phyloP scores from a whole-genome alignment of 2,329 filamentous ascomycete species.

The Aspergillus flavus region DNA sequence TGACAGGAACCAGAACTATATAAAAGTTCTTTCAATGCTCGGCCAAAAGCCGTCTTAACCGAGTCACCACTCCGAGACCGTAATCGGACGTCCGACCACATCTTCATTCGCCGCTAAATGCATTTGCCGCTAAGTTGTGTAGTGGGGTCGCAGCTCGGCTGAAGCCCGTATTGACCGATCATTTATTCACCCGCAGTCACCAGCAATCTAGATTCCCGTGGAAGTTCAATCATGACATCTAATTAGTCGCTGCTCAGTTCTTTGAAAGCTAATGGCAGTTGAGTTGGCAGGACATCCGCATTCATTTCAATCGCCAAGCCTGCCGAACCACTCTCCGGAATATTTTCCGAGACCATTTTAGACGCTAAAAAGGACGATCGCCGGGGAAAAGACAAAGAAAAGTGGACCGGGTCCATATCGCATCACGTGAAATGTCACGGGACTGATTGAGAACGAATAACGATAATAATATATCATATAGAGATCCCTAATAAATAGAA shows the following conservation, averaged over 20 bases:
- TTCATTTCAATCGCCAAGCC: not conserved
- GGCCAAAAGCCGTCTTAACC: constrained; percentile 32
- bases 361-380: not conserved
- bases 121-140: not conserved
- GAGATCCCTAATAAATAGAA: too few species aligned
- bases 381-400: not conserved
- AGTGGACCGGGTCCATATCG: not conserved
- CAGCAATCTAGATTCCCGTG: not conserved
- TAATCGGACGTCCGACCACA: constrained; percentile 13
- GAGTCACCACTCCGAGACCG: constrained; percentile 15
- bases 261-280: not conserved
- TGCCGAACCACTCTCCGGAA: constrained; percentile 9
- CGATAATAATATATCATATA: too few species aligned
- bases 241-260: not conserved
- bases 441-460: too few species aligned
- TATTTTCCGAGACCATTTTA: constrained; percentile 15
- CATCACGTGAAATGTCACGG: not conserved
- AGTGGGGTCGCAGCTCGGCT: not conserved
- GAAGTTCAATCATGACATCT: not conserved
- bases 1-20: constrained; percentile 8
- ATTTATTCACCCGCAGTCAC: not conserved
- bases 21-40: constrained; percentile 3
- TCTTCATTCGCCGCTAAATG: not conserved
- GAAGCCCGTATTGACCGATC: not conserved
- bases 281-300: not conserved